These are phyloP conservation scores for Backusella luteola DNA, from an alignment of 192 early-diverging fungal species.

Conservation along the genomic window DNA sequence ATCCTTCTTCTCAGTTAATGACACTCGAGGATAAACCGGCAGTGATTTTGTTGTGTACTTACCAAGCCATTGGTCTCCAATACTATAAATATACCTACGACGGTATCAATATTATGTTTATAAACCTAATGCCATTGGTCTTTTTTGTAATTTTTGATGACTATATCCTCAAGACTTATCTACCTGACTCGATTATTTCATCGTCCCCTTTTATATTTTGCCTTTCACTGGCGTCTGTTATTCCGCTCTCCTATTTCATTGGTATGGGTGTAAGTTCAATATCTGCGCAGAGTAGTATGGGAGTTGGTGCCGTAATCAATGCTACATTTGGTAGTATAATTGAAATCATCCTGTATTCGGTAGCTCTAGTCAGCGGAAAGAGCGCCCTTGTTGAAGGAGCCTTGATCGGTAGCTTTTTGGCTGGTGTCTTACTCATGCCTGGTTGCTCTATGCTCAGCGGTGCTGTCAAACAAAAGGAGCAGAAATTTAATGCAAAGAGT, in stretches of 20 bases:
- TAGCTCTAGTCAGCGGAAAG: constrained; percentile 89
- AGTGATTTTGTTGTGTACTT: constrained; percentile 83
- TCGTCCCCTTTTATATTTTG: constrained; percentile 68
- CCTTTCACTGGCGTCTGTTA: constrained; percentile 72
- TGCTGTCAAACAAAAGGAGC: constrained; percentile 87
- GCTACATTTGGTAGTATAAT: constrained; percentile 97
- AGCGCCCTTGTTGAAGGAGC: constrained; percentile 85
- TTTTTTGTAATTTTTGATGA: constrained; percentile 83
- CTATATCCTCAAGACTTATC: constrained; percentile 61
- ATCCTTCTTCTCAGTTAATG: constrained; percentile 32
- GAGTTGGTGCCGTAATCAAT: constrained; percentile 94
- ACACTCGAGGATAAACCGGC: constrained; percentile 30
- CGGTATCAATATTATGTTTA: constrained; percentile 96
- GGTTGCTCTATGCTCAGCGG: constrained; percentile 94
- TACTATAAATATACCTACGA: constrained; percentile 98
- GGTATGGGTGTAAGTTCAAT: constrained; percentile 95
- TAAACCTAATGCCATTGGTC: constrained; percentile 85
- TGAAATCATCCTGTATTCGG: constrained; percentile 91
- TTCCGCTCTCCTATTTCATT: constrained; percentile 96
- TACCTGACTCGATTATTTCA: constrained; percentile 55
- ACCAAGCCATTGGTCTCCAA: constrained; percentile 82
- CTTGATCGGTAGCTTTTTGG: constrained; percentile 88
- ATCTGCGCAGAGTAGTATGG: constrained; percentile 90
- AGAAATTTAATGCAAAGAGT: constrained; percentile 92
- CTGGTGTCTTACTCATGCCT: constrained; percentile 88